These are phyloP conservation scores for Stephanodiscus minutulus DNA, from an alignment of 108 stramenopile species.

Conservation along the genomic window DNA sequence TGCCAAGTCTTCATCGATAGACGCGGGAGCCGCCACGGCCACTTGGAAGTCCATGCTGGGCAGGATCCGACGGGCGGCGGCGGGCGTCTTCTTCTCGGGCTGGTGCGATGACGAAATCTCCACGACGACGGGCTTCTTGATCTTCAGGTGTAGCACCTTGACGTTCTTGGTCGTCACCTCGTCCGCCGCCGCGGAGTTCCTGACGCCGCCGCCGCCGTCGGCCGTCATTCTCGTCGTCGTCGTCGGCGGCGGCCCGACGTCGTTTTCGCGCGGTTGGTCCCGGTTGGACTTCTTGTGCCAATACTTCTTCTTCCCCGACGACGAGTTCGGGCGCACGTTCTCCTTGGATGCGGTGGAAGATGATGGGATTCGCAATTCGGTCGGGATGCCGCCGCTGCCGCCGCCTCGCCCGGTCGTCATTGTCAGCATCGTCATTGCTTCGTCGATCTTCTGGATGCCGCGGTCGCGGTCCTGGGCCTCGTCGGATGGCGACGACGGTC, in stretches of 20 bases:
- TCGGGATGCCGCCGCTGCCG: neutral
- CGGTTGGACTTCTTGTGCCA: slow-evolving; percentile 6
- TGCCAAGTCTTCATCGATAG: neutral
- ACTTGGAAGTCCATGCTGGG: slow-evolving; percentile 7
- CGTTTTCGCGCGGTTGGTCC: neutral
- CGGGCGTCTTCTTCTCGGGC: neutral
- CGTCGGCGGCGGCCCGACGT: neutral
- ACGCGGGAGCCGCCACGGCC: neutral
- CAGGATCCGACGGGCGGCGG: neutral
- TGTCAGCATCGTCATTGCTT: slow-evolving; percentile 7
- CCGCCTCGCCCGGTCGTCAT: neutral
- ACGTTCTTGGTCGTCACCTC: neutral
- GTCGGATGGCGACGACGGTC: slow-evolving; percentile 2
- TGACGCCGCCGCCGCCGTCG: neutral
- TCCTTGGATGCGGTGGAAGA: slow-evolving; percentile 4
- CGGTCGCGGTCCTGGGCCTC: neutral
- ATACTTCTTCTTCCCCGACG: neutral
- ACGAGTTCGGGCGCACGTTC: slow-evolving; percentile 7
- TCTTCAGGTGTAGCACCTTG: slow-evolving; percentile 5
- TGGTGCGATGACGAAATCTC: slow-evolving; percentile 7
- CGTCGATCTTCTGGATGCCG: neutral
- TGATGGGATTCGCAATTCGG: neutral
- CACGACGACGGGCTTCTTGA: slow-evolving; percentile 13
- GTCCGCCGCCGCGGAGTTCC: neutral
- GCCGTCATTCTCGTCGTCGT: neutral